Conservation (phyloP, 345 rosid species). For the Populus simonii region DNA sequence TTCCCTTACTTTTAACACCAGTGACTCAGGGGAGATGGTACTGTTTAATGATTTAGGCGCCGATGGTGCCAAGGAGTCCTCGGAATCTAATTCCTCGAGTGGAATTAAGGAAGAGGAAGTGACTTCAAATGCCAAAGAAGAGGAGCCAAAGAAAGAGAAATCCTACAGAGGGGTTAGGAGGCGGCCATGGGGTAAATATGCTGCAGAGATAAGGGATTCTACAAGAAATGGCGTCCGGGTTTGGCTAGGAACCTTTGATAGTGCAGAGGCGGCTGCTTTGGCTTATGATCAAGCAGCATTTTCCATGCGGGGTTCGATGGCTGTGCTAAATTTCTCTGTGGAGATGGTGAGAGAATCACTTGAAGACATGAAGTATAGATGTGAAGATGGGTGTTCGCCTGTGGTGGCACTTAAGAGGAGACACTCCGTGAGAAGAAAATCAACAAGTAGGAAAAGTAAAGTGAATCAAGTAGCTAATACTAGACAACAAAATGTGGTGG, state of each 20-base stretch:
- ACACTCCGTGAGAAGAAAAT: conserved; percentile 42
- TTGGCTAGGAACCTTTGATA: conserved; percentile 49
- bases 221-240: conserved; percentile 42
- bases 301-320: conserved; percentile 41
- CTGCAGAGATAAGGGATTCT: conserved; percentile 50
- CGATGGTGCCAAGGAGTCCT: conserved; percentile 25
- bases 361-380: conserved; percentile 28
- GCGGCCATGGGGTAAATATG: conserved; percentile 55
- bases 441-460: conserved; percentile 12
- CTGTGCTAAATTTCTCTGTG: conserved; percentile 43
- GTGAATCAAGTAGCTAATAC: not conserved
- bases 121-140: conserved; percentile 12
- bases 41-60: conserved; percentile 34
- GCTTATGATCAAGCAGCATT: conserved; percentile 50
- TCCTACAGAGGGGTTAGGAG: conserved; percentile 43
- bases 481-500: conserved; percentile 23
- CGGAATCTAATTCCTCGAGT: conserved; percentile 34
- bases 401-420: conserved; percentile 38
- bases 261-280: conserved; percentile 46
- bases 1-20: conserved; percentile 32
- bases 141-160: conserved; percentile 20
- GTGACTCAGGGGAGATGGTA: conserved; percentile 45
- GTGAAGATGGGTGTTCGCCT: conserved; percentile 47
- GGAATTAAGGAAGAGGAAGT: conserved; percentile 33
- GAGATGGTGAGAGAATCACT: conserved; percentile 45